A percentile compares a stretch with the other conserved stretches of the same genome.
Evolutionary conservation across 441 rosid species (phyloP).

Genomic region (Pelargonium myrrhifolium): DNA sequence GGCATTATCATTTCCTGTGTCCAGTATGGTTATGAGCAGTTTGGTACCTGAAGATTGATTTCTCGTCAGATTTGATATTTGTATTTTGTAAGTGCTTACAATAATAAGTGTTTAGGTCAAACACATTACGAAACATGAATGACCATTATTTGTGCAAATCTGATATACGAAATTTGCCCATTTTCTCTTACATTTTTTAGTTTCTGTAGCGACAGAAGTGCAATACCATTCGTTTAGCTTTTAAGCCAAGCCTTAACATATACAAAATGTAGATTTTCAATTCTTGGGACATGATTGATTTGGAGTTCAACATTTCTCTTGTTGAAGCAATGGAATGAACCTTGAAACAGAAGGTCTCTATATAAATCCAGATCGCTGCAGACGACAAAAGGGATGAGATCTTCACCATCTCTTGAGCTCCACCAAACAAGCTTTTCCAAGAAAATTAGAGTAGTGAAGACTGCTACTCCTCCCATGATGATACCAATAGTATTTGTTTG

Average conservation of each 20-base stretch:
- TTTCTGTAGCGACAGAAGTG: too few species aligned
- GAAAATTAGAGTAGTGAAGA: constrained; percentile 43
- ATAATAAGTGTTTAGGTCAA: too few species aligned
- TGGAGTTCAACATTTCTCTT: constrained; percentile 22
- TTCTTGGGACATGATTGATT: constrained; percentile 27
- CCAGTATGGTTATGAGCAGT: too few species aligned
- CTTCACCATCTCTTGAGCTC: constrained; percentile 44
- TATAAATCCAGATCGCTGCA: constrained; percentile 58
- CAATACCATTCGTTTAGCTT: too few species aligned
- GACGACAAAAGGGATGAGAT: constrained; percentile 48
- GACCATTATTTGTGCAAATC: too few species aligned
- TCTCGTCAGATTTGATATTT: not conserved
- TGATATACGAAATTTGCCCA: too few species aligned
- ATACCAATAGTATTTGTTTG: constrained; percentile 43
- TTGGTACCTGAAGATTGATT: not conserved
- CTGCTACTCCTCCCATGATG: constrained; percentile 60
- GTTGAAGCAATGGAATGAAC: constrained; percentile 27
- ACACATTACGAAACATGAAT: too few species aligned
- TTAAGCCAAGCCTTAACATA: too few species aligned
- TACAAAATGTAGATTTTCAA: constrained; percentile 34
- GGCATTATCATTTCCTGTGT: too few species aligned
- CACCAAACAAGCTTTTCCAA: constrained; percentile 45
- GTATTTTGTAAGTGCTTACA: not conserved
- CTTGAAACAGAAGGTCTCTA: constrained; percentile 37
- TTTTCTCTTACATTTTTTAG: too few species aligned